phyloP scores from a whole-genome alignment of 768 basidiomycete species.

The Rhodotorula taiwanensis region DNA sequence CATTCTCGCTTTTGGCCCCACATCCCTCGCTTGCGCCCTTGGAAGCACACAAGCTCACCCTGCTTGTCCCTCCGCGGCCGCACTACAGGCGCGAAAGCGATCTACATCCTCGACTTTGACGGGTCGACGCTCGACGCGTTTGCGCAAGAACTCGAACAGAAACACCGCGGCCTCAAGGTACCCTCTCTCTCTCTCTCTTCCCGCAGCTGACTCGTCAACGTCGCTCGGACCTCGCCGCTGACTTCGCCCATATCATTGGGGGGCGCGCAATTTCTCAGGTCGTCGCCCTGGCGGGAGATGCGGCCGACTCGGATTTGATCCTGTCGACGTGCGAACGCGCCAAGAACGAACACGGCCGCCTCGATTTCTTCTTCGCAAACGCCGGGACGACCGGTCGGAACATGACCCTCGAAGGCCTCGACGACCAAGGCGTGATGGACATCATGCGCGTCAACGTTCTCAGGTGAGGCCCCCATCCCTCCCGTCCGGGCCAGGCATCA shows the following conservation, averaged over 20 bases:
- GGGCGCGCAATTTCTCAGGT: conserved; percentile 50
- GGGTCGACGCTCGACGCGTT: conserved; percentile 63
- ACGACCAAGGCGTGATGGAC: conserved; percentile 64
- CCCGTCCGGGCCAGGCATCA: too few relatives aligned
- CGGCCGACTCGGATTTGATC: conserved; percentile 68
- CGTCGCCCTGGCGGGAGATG: conserved; percentile 71
- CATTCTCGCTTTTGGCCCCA: conserved; percentile 15
- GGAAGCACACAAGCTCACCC: too few relatives aligned
- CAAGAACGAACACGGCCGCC: conserved; percentile 68
- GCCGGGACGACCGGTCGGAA: conserved; percentile 43
- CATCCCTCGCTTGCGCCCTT: conserved; percentile 24
- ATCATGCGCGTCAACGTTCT: conserved; percentile 68
- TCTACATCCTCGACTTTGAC: conserved; percentile 70
- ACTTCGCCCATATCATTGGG: not conserved
- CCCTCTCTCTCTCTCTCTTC: conserved; percentile 12
- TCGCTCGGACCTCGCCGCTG: too few relatives aligned
- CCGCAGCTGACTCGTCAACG: not conserved
- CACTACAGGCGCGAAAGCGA: conserved; percentile 60
- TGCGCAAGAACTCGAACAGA: conserved; percentile 58
- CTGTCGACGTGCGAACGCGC: conserved; percentile 63
- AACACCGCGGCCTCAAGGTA: conserved; percentile 75
- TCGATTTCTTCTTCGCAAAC: conserved; percentile 95
- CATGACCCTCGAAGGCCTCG: conserved; percentile 21
- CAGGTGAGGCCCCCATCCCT: conserved; percentile 49
- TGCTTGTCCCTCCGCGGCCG: not conserved